Conservation (phyloP, 2,329 filamentous ascomycete genomes). For the Xylogone sp. region DNA sequence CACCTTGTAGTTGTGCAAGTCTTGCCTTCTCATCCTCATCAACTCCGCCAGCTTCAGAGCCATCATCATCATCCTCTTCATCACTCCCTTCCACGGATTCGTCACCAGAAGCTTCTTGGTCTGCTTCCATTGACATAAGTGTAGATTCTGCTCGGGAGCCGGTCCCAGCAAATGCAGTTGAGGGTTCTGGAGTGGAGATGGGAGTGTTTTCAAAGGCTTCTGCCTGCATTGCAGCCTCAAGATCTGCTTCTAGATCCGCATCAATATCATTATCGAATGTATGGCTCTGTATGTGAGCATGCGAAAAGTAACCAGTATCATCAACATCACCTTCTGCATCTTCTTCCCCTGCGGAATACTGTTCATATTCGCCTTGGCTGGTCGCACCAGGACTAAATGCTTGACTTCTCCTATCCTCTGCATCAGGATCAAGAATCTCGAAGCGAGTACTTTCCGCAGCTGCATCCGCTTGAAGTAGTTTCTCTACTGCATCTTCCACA, state of each 20-base stretch:
- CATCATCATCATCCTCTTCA: conserved; percentile 41
- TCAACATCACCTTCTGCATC: conserved; percentile 35
- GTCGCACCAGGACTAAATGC: conserved; percentile 18
- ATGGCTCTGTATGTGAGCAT: conserved; percentile 24
- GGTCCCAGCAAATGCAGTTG: neutral
- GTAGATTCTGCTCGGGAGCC: conserved; percentile 18
- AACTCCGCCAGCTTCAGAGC: conserved; percentile 35
- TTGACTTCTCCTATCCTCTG: conserved; percentile 18
- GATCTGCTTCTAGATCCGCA: conserved; percentile 18
- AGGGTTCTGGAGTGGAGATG: conserved; percentile 20
- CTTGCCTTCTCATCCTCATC: conserved; percentile 48
- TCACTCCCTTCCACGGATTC: conserved; percentile 40
- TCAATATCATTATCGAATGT: conserved; percentile 13
- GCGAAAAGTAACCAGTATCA: conserved; percentile 30
- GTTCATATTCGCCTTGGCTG: conserved; percentile 28
- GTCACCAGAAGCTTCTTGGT: conserved; percentile 32
- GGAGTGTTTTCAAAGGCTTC: conserved; percentile 29
- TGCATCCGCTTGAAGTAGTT: conserved; percentile 44
- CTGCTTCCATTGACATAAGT: conserved; percentile 14
- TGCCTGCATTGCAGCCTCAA: conserved; percentile 24
- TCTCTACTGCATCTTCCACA: conserved; percentile 52
- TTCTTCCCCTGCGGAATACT: conserved; percentile 29
- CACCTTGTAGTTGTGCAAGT: conserved; percentile 41
- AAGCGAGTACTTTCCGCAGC: conserved; percentile 35
- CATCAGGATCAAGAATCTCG: conserved; percentile 36